phyloP scores from a whole-genome alignment of 345 rosid genomes.

The Eucalyptus curtisii region DNA sequence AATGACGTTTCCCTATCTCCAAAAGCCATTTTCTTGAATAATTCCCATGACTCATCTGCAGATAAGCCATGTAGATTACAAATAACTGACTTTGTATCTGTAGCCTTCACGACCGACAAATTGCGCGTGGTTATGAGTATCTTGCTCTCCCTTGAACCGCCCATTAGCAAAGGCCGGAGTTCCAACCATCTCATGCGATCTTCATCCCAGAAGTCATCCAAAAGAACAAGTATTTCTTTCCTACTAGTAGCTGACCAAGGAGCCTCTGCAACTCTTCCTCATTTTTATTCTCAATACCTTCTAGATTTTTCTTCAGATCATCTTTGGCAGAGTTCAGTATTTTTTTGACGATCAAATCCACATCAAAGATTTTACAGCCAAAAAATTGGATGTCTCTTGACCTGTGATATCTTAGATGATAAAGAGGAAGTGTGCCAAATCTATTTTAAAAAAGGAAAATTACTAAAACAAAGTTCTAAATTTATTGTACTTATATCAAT shows the following conservation, averaged over 20 bases:
- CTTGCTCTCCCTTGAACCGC: constrained; percentile 13
- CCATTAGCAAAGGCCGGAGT: constrained; percentile 7
- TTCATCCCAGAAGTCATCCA: constrained; percentile 1
- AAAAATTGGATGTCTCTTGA: too few species aligned
- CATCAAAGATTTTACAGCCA: neutral
- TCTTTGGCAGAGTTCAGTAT: neutral
- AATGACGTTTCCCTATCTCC: neutral
- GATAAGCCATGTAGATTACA: neutral
- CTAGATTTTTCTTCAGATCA: neutral
- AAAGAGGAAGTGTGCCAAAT: too few species aligned
- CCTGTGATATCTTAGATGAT: too few species aligned
- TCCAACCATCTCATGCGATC: constrained; percentile 7
- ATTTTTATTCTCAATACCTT: neutral
- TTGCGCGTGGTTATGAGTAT: constrained; percentile 5
- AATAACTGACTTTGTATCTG: neutral
- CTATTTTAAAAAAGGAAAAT: too few species aligned
- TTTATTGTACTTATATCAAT: too few species aligned
- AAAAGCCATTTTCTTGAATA: constrained; percentile 2
- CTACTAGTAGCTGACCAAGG: neutral
- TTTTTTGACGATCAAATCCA: neutral
- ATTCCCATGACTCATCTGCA: neutral
- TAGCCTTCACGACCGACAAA: neutral
- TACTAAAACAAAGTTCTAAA: too few species aligned
- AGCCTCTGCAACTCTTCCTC: neutral
- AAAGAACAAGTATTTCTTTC: neutral